Percentiles rank a stretch among this genome's conserved stretches.
These are phyloP conservation scores for Tillandsia fasciculata DNA, from an alignment of 176 grass and related monocot species.

Conservation along the genomic window DNA sequence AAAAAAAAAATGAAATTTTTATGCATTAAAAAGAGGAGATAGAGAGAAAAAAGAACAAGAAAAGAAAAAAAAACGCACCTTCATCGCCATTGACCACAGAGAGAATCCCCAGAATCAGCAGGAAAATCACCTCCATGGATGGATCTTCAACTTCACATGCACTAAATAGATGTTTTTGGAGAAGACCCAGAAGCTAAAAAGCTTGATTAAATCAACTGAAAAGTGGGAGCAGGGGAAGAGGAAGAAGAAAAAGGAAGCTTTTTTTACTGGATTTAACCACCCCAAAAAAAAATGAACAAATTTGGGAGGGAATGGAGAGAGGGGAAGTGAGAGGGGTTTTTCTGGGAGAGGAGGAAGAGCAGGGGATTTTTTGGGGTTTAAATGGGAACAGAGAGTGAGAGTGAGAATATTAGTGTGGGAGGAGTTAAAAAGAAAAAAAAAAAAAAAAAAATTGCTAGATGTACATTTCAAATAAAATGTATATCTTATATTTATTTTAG, in stretches of 20 bases:
- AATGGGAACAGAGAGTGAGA: slow-evolving; percentile 6
- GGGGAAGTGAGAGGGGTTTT: background rate
- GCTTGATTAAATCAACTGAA: too few species aligned
- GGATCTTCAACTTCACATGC: background rate
- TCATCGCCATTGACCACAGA: slow-evolving; percentile 1
- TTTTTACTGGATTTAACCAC: background rate
- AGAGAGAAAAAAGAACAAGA: background rate
- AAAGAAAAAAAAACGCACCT: background rate
- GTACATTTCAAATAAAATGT: too few species aligned
- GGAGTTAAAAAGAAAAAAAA: too few species aligned
- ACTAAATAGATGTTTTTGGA: too few species aligned
- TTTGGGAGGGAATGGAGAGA: background rate
- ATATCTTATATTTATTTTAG: too few species aligned
- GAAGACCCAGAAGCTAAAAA: too few species aligned
- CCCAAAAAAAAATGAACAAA: background rate
- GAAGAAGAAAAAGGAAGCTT: background rate
- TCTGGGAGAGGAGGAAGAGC: slow-evolving; percentile 18
- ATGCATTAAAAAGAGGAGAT: background rate
- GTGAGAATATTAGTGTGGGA: slow-evolving; percentile 23
- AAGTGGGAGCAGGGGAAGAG: background rate
- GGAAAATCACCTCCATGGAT: slow-evolving; percentile 1
- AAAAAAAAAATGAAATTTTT: too few species aligned
- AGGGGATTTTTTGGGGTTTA: slow-evolving; percentile 3
- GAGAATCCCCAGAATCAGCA: background rate
- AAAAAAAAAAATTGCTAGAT: too few species aligned